Evolutionary conservation across 2,329 filamentous ascomycete genomes (phyloP), one percentile per base, ranked within the genome.

Genomic region (Verticillium longisporum): DNA sequence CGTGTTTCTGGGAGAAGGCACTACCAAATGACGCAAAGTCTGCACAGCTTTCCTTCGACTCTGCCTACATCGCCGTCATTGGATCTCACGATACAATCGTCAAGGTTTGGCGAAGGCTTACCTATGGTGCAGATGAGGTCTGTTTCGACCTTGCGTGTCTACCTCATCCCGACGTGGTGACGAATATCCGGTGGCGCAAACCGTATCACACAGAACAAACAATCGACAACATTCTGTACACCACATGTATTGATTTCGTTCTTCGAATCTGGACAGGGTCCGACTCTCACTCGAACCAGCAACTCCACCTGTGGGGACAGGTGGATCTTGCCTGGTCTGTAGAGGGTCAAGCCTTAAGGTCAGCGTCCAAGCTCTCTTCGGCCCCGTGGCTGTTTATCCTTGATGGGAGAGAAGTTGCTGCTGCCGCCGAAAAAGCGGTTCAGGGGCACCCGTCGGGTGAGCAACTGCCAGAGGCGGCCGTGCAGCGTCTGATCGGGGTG

Each of bases 121-220:
- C 89, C 9, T 97, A 94, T 71, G 92, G 92, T 14, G 83, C 86
- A 1, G 88, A 92, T 61, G 89, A 96, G 67, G 89, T 92, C 45
- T 84, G 90, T 61, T 98, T 98, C 74, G 94, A 98, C 68, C 88
- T 96, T 68, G 88, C 88, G 33, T 98, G 98, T 74, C 85, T 99
- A 1, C 81, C 87, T n/a, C 95, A 99, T 72, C 91, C 92, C 1
- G 81, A 84, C 32, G 77, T 88, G 1, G 87, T 99, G n/a, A 94
- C 91, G 3, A 87, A 85, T 62, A 77, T 97, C 62, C 88, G 94
- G 71, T 99, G 96, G 96, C 88, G 91, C 56, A 85, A 86, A 64
- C 91, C 91, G 6, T 85, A 86, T 64, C 86, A 95, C 69, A 77
- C 86, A 14, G 91, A 94, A 38, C 90, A 96, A 70, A 87, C 86